Evolutionary conservation across 129 eudicot species (phyloP).

Genomic region (Silybum marianum): DNA sequence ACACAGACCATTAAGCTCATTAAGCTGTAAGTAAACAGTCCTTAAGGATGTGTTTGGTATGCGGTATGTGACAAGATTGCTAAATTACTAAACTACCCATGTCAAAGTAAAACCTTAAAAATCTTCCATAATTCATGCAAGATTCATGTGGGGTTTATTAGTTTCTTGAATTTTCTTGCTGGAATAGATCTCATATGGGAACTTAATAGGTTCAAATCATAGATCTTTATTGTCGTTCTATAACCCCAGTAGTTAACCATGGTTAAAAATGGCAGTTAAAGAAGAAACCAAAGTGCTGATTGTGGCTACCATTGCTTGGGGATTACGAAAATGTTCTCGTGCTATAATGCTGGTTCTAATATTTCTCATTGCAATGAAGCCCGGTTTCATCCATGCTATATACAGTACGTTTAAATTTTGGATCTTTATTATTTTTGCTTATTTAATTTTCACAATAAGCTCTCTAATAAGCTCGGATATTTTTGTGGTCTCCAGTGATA

Average conservation of each 20-base stretch:
- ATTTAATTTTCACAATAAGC: not conserved
- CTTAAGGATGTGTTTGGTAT: not conserved
- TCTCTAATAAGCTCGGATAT: slow-evolving; percentile 8
- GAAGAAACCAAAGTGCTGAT: slow-evolving; percentile 57
- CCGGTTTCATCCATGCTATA: slow-evolving; percentile 57
- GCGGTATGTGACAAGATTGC: not conserved
- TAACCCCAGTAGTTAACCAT: not conserved
- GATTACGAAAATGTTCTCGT: slow-evolving; percentile 52
- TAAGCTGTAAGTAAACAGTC: too few relatives aligned
- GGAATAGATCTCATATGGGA: too few relatives aligned
- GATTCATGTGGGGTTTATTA: not conserved
- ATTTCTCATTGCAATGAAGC: slow-evolving; percentile 50
- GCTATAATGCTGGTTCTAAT: slow-evolving; percentile 54
- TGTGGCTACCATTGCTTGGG: slow-evolving; percentile 66
- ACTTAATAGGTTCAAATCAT: too few relatives aligned
- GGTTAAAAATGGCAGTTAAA: slow-evolving; percentile 36
- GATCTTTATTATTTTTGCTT: not conserved
- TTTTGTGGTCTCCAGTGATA: slow-evolving; percentile 39
- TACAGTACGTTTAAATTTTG: slow-evolving; percentile 44
- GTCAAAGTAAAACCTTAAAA: not conserved
- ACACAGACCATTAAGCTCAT: too few relatives aligned
- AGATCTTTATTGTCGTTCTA: not conserved
- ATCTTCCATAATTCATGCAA: not conserved
- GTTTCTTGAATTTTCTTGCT: not conserved
- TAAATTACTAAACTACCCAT: not conserved